These are phyloP conservation scores for Ilyonectria sp. DNA, from an alignment of 2,329 filamentous ascomycete genomes.

Conservation along the genomic window DNA sequence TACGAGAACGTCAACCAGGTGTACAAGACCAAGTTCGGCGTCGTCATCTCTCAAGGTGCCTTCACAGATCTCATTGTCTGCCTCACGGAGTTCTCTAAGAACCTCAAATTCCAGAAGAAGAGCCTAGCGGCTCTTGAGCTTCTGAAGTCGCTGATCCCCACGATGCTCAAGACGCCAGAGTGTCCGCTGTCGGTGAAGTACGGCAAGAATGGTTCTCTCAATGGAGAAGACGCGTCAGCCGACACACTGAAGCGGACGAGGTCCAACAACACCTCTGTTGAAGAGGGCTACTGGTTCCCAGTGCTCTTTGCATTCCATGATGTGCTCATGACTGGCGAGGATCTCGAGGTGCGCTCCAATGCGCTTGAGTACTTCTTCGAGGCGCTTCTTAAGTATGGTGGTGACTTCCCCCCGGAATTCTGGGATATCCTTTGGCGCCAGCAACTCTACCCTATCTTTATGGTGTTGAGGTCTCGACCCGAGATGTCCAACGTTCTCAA, in stretches of 20 bases:
- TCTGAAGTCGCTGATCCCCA: constrained; percentile 91
- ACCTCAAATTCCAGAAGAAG: constrained; percentile 98
- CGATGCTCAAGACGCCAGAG: constrained; percentile 96
- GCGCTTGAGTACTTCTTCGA: constrained; percentile 98
- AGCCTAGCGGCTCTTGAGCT: constrained; percentile 96
- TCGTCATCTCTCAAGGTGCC: constrained; percentile 95
- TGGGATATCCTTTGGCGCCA: constrained; percentile 99
- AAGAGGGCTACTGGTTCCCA: constrained; percentile 99
- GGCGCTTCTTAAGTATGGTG: constrained; percentile 89
- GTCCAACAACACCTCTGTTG: constrained; percentile 87
- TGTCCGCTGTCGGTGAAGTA: constrained; percentile 85
- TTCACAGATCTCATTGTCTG: constrained; percentile 98
- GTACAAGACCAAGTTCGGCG: constrained; percentile 94
- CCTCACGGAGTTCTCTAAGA: constrained; percentile 98
- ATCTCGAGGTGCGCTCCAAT: constrained; percentile 92
- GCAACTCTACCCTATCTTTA: constrained; percentile 97
- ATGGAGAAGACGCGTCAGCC: constrained; percentile 60
- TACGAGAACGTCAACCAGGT: constrained; percentile 98
- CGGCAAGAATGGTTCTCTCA: constrained; percentile 57
- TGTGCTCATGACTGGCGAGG: constrained; percentile 98
- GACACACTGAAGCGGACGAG: constrained; percentile 68
- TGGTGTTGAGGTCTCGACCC: constrained; percentile 95
- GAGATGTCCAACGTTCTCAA: constrained; percentile 97
- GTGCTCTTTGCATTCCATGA: constrained; percentile 99
- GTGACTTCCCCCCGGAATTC: constrained; percentile 92